These are phyloP conservation scores for Periconia sp. DNA, from an alignment of 2,329 filamentous ascomycete species.

Conservation along the genomic window DNA sequence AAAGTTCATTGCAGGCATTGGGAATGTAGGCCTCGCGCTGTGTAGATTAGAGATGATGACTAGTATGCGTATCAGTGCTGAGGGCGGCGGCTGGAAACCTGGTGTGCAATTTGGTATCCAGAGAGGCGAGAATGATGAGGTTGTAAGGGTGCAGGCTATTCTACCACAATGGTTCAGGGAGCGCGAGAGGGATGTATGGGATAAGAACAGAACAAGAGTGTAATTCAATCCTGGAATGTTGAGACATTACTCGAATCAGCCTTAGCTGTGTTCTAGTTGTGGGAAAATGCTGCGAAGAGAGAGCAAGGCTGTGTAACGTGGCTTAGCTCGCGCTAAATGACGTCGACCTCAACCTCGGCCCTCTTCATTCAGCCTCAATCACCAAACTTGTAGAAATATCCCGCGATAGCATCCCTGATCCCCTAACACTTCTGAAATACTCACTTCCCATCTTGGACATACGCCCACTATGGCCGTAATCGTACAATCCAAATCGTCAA, in stretches of 20 bases:
- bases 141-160: constrained; percentile 63
- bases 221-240: too few species aligned
- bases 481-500: constrained; percentile 12
- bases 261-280: too few species aligned
- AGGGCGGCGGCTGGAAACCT: constrained; percentile 65
- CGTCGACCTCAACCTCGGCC: not conserved
- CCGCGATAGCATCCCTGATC: too few species aligned
- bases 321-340: constrained; percentile 25
- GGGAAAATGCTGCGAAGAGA: not conserved
- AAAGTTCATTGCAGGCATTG: constrained; percentile 78
- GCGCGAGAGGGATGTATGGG: constrained; percentile 44
- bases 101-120: constrained; percentile 58
- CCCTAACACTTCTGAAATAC: too few species aligned
- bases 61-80: constrained; percentile 73
- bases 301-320: constrained; percentile 30
- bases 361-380: too few species aligned
- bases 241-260: too few species aligned
- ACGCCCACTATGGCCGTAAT: constrained; percentile 26
- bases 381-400: too few species aligned
- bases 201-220: constrained; percentile 27
- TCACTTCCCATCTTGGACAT: too few species aligned
- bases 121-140: constrained; percentile 19
- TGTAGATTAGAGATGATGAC: constrained; percentile 94
- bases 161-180: constrained; percentile 76
- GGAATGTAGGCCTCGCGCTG: constrained; percentile 85